A percentile compares a stretch with the other conserved stretches of the same genome.
Conservation (phyloP, 371 early-diverging fungal genomes). For the Mucor lusitanicus region DNA sequence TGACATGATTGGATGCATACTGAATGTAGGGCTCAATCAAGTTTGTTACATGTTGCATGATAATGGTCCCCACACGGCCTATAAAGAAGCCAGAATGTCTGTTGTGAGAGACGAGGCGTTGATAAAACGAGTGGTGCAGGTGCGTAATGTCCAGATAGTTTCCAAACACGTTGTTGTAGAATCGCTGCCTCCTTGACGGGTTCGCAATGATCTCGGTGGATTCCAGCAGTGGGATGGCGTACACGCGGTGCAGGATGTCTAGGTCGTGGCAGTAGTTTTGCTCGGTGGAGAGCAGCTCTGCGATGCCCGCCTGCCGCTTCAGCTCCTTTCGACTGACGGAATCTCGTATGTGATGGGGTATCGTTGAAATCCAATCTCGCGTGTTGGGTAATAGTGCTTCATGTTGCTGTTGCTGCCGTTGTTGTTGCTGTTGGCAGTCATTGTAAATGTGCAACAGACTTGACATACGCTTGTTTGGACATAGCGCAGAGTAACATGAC, state of each 20-base stretch:
- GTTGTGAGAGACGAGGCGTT: slow-evolving; percentile 7
- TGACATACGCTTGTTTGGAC: slow-evolving; percentile 28
- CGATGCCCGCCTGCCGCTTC: slow-evolving; percentile 41
- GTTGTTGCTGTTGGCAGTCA: background rate
- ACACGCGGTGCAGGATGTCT: slow-evolving; percentile 26
- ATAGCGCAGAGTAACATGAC: slow-evolving; percentile 36
- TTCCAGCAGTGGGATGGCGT: slow-evolving; percentile 34
- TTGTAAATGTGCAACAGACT: slow-evolving; percentile 6
- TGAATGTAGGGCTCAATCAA: slow-evolving; percentile 26
- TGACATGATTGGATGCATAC: slow-evolving; percentile 23
- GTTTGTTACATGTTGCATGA: slow-evolving; percentile 18
- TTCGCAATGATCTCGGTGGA: slow-evolving; percentile 7
- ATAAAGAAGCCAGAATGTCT: slow-evolving; percentile 20
- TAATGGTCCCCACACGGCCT: slow-evolving; percentile 19
- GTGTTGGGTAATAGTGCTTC: background rate
- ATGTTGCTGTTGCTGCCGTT: background rate
- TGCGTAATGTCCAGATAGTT: slow-evolving; percentile 30
- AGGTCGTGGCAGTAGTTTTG: slow-evolving; percentile 34
- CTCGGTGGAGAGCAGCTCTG: slow-evolving; percentile 35
- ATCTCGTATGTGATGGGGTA: slow-evolving; percentile 20
- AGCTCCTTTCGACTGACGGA: slow-evolving; percentile 23
- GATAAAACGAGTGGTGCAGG: slow-evolving; percentile 23
- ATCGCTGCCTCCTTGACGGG: slow-evolving; percentile 14
- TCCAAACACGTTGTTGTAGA: slow-evolving; percentile 37
- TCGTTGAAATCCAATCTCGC: slow-evolving; percentile 25